Conservation (phyloP, 1,139 yeast genomes). For the Pichia sp. region DNA sequence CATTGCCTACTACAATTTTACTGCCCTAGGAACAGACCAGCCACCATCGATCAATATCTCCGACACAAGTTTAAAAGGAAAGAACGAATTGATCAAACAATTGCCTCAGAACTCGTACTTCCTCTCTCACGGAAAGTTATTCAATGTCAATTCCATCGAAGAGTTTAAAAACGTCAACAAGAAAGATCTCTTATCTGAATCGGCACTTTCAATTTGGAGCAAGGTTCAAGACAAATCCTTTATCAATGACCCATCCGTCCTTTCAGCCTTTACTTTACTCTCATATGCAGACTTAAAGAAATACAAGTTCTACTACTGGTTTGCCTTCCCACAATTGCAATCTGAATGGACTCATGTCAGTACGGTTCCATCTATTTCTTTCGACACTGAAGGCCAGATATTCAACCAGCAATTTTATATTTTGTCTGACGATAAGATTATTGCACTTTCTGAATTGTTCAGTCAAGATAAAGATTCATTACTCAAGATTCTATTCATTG, state of each 20-base stretch:
- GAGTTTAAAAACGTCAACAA: conserved; percentile 75
- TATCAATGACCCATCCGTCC: conserved; percentile 37
- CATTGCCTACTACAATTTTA: conserved; percentile 43
- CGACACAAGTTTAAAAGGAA: conserved; percentile 36
- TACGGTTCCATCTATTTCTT: conserved; percentile 6
- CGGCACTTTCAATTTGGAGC: conserved; percentile 37
- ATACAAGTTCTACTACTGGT: conserved; percentile 88
- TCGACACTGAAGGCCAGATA: conserved; percentile 18
- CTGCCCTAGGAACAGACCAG: conserved; percentile 40
- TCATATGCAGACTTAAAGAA: conserved; percentile 87
- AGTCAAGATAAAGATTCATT: conserved; percentile 3
- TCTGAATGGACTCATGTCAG: conserved; percentile 40
- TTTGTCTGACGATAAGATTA: conserved; percentile 20
- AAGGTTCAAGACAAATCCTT: conserved; percentile 35
- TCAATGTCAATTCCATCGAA: conserved; percentile 80
- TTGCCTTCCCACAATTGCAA: conserved; percentile 68
- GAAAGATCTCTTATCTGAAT: conserved; percentile 46
- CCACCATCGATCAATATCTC: conserved; percentile 43
- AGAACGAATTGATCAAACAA: conserved; percentile 24
- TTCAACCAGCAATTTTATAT: conserved; percentile 26
- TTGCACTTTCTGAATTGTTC: conserved; percentile 18
- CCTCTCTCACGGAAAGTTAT: conserved; percentile 33
- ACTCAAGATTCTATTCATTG: conserved; percentile 51
- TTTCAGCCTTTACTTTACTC: conserved; percentile 55
- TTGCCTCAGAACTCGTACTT: conserved; percentile 24